phyloP scores from a whole-genome alignment of 768 basidiomycete genomes.

The Hypholoma fasciculare region DNA sequence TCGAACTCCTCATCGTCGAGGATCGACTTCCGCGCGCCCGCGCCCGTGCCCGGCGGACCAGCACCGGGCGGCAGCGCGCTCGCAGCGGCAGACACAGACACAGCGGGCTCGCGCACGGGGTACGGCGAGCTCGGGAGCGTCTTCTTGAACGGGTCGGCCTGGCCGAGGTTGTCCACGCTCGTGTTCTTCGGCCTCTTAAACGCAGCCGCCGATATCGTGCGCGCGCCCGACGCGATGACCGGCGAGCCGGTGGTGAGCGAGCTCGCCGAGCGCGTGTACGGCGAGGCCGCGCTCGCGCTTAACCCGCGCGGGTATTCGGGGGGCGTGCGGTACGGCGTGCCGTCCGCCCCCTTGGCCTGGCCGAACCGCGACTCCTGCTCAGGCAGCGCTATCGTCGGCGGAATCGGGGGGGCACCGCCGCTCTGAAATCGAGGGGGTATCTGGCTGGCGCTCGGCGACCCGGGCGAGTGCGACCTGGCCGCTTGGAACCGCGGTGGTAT shows the following conservation, averaged over 20 bases:
- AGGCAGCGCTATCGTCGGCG: constrained; percentile 14
- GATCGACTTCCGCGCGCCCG: constrained; percentile 9
- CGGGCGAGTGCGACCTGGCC: constrained; percentile 11
- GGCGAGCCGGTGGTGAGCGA: not conserved
- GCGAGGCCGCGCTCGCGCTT: constrained; percentile 7
- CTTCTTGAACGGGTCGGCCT: constrained; percentile 37
- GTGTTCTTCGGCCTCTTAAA: constrained; percentile 52
- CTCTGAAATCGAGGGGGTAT: constrained; percentile 26
- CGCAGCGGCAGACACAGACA: not conserved
- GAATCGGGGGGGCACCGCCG: constrained; percentile 23
- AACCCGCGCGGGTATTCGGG: constrained; percentile 46
- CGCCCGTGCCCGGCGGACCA: constrained; percentile 10
- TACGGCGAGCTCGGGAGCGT: constrained; percentile 49
- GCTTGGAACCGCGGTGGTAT: constrained; percentile 27
- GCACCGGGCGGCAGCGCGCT: not conserved
- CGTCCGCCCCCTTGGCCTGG: constrained; percentile 5
- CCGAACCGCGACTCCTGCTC: constrained; percentile 12
- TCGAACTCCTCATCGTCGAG: constrained; percentile 52
- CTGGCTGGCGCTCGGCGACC: constrained; percentile 11
- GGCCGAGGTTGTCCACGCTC: constrained; percentile 22
- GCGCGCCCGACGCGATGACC: constrained; percentile 27
- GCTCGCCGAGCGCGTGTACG: constrained; percentile 1
- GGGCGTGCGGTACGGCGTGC: constrained; percentile 42
- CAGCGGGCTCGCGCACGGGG: constrained; percentile 10
- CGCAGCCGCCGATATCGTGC: constrained; percentile 76